A percentile compares a stretch with the other conserved stretches of the same genome.
Evolutionary conservation across 768 basidiomycete species (phyloP).

Genomic region (Butyriboletus loyo): DNA sequence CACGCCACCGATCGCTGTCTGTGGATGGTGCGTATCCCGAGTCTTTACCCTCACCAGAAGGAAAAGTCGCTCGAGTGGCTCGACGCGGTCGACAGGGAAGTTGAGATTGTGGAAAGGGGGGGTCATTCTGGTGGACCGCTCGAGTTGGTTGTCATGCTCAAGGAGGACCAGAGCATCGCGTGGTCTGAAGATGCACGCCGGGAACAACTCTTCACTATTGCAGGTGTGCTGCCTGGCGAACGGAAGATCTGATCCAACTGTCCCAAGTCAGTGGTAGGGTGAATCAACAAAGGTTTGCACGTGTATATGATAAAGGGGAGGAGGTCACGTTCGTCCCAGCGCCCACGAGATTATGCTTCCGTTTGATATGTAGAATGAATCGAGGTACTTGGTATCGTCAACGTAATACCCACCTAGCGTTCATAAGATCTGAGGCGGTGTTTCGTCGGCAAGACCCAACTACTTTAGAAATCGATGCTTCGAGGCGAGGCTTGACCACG

Average conservation of each 20-base stretch:
- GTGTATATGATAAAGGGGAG: neutral
- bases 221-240: constrained; percentile 31
- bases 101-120: constrained; percentile 37
- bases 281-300: neutral
- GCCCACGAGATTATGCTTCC: neutral
- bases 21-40: constrained; percentile 56
- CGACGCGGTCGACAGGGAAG: constrained; percentile 44
- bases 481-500: constrained; percentile 8
- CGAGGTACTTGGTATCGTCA: neutral
- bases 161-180: constrained; percentile 45
- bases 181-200: constrained; percentile 58
- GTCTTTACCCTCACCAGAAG: constrained; percentile 47
- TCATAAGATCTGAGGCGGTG: neutral
- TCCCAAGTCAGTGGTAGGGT: neutral
- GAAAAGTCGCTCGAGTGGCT: constrained; percentile 57
- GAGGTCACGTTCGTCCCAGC: neutral
- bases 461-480: constrained; percentile 12
- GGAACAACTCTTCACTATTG: constrained; percentile 40
- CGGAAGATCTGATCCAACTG: neutral
- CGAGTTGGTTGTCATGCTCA: constrained; percentile 45
- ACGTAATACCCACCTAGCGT: neutral
- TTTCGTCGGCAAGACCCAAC: neutral
- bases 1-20: constrained; percentile 65
- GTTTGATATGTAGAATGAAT: neutral
- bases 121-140: constrained; percentile 28